Conservation (phyloP, 106 monocot species). For the Platanthera guangdongensis region DNA sequence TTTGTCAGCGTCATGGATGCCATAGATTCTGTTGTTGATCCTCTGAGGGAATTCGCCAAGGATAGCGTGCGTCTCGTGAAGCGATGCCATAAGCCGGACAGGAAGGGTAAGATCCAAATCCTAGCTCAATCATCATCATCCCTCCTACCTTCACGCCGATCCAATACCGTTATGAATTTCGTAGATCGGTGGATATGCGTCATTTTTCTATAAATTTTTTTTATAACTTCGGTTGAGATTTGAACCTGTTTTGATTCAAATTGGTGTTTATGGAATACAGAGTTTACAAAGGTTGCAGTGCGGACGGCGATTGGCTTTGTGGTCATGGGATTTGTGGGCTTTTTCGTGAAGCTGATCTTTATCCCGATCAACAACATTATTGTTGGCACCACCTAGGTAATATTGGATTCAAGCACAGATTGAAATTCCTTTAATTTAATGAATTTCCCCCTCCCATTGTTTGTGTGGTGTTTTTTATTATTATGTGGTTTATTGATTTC, state of each 20-base stretch:
- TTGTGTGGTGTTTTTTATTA: too few species aligned
- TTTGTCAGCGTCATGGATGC: too few species aligned
- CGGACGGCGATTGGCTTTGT: constrained; percentile 47
- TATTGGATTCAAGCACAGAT: neutral
- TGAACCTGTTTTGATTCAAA: constrained; percentile 9
- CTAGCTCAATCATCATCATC: neutral
- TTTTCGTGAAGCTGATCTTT: constrained; percentile 54
- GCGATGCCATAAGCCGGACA: constrained; percentile 52
- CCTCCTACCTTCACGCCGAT: neutral
- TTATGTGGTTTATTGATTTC: too few species aligned
- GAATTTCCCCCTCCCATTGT: too few species aligned
- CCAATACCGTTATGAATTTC: neutral
- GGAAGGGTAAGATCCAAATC: constrained; percentile 23
- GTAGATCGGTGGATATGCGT: neutral
- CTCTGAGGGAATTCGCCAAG: constrained; percentile 23
- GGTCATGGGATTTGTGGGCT: constrained; percentile 53
- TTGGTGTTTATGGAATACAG: neutral
- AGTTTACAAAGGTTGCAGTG: constrained; percentile 50
- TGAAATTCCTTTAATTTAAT: too few species aligned
- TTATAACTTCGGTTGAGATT: neutral
- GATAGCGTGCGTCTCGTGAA: constrained; percentile 50
- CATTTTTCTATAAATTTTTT: neutral
- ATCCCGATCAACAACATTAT: constrained; percentile 60
- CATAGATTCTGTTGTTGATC: too few species aligned
- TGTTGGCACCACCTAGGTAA: constrained; percentile 20